A percentile compares a stretch with the other conserved stretches of the same genome.
phyloP scores from a whole-genome alignment of 805 yeast genomes.

The Yarrowia hollandica region DNA sequence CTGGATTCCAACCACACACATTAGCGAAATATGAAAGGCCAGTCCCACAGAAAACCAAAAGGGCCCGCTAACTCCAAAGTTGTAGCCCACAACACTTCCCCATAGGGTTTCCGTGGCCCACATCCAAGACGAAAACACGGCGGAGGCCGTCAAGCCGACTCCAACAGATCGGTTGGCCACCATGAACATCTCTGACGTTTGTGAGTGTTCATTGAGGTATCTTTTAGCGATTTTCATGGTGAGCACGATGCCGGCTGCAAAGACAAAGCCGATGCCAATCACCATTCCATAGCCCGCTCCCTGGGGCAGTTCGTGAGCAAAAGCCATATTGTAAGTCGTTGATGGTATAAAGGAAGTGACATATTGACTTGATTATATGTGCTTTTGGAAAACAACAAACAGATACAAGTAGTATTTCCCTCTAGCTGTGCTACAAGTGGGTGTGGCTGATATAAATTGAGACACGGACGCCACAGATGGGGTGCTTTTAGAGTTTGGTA shows the following conservation, averaged over 20 bases:
- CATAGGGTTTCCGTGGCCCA: slow-evolving; percentile 48
- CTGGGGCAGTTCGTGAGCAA: slow-evolving; percentile 29
- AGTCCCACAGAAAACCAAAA: slow-evolving; percentile 79
- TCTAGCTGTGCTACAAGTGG: neutral
- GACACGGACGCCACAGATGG: slow-evolving; percentile 25
- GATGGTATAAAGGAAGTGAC: neutral
- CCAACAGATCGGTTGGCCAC: slow-evolving; percentile 47
- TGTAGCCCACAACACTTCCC: slow-evolving; percentile 46
- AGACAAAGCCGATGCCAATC: slow-evolving; percentile 75
- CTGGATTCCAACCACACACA: slow-evolving; percentile 73
- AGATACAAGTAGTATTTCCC: neutral
- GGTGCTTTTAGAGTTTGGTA: slow-evolving; percentile 10
- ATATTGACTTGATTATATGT: neutral
- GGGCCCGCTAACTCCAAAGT: slow-evolving; percentile 56
- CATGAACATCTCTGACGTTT: slow-evolving; percentile 38
- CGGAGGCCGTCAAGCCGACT: slow-evolving; percentile 48
- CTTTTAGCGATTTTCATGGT: slow-evolving; percentile 34
- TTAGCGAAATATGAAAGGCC: slow-evolving; percentile 69
- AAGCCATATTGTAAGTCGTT: neutral
- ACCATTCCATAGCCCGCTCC: slow-evolving; percentile 83
- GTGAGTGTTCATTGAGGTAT: slow-evolving; percentile 34
- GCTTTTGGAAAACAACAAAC: too few species aligned
- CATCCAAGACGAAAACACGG: slow-evolving; percentile 51
- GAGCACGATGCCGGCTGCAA: slow-evolving; percentile 44
- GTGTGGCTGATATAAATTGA: slow-evolving; percentile 3